Evolutionary conservation across 1,284 basidiomycete genomes (phyloP), one percentile per base, ranked within the genome.

Genomic region (Ceratobasidium sp.): DNA sequence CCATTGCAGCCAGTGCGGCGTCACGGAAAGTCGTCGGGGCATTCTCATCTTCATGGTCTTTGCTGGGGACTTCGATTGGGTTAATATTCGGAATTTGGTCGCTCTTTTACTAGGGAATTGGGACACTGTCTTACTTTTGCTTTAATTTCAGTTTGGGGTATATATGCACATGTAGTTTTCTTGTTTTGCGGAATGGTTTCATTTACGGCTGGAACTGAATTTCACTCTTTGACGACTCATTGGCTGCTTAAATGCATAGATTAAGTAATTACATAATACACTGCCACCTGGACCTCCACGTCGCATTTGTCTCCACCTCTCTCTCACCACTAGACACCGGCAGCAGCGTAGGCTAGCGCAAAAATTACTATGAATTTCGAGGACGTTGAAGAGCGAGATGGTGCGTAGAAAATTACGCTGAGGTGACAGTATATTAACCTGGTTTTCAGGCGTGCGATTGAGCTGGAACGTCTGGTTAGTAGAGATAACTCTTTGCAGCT

Each of bases 391-490:
- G 77, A 77, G 61, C 75, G 76, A 55, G 77, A 77, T 62, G 77
- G 77, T 76, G 47, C 47, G 76, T 32, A 28, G 73, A 88, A 89
- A 80, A 88, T 11, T 89, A 78, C 84, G 87, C 75, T 88, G 89
- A 80, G 87, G 88, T 87, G 75, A 72, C 84, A 79, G 13, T 32
- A 26, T 35, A 57, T 58, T 41, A 49, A 26, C 32, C 50, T 38
- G 11, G 57, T 62, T 38, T 32, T 28, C 78, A 96, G 94, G 95
- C 79, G 90, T 96, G 58, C 88, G 95, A 74, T 86, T 96, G 78
- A 97, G 95, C 73, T 98, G 97, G 97, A 99, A 99, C 82, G 95
- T 96, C 73, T 99, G 96, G 64, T 67, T 11, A 23, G 50, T 41
- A n/a, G 54, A 21, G 85, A 85, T 87, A 2, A 85, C 85, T 13